Percentiles rank a stretch among this genome's conserved stretches.
Evolutionary conservation across 352 stramenopile genomes (phyloP).

Genomic region (Globisporangium sylvaticum): DNA sequence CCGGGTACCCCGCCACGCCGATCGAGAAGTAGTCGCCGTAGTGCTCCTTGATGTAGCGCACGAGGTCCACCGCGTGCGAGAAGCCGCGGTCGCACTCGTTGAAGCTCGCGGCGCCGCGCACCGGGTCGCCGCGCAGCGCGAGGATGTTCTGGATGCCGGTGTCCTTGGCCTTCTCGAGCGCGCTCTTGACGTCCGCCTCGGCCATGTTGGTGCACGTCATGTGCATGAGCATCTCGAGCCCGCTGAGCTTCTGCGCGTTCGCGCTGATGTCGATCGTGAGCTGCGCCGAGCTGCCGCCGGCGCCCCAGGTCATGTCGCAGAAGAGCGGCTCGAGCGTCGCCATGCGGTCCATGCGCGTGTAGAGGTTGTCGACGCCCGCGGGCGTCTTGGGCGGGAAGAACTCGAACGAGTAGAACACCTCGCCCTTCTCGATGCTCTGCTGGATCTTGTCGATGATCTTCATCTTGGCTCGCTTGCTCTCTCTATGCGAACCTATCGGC

Average conservation of each 20-base stretch:
- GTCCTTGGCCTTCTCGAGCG: constrained; percentile 88
- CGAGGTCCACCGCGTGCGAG: constrained; percentile 94
- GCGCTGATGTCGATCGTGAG: constrained; percentile 94
- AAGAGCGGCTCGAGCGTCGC: constrained; percentile 93
- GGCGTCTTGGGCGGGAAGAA: constrained; percentile 98
- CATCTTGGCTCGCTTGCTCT: constrained; percentile 29
- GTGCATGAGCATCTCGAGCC: constrained; percentile 93
- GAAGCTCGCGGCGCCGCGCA: constrained; percentile 86
- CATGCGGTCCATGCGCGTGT: constrained; percentile 97
- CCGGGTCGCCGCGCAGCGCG: constrained; percentile 95
- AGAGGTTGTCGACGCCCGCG: constrained; percentile 95
- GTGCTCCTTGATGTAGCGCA: constrained; percentile 94
- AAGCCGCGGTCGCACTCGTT: constrained; percentile 91
- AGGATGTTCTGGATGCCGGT: constrained; percentile 98
- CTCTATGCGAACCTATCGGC: no score
- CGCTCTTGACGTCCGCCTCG: constrained; percentile 88
- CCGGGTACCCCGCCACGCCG: constrained; percentile 96
- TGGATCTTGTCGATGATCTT: constrained; percentile 90
- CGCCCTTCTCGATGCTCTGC: constrained; percentile 67
- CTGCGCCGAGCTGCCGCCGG: constrained; percentile 94
- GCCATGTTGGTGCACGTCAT: constrained; percentile 99
- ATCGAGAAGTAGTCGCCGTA: constrained; percentile 97
- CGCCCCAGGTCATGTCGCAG: constrained; percentile 99
- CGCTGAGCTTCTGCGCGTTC: constrained; percentile 90
- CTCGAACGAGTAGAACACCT: constrained; percentile 96